Evolutionary conservation across 352 stramenopile genomes (phyloP).

Genomic region (Phytophthora citricola): DNA sequence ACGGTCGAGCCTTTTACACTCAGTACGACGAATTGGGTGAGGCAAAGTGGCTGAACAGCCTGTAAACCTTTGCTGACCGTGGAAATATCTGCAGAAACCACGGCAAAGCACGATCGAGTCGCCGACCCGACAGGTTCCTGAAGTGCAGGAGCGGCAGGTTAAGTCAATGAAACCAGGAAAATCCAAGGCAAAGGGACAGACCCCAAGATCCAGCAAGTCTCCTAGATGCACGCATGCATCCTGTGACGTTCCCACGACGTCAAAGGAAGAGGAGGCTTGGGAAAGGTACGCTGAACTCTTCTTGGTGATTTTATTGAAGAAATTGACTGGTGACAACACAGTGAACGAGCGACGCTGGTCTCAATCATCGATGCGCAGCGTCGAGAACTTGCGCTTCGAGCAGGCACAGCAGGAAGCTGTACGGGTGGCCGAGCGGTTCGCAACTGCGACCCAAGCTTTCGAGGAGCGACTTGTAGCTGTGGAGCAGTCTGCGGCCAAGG

Average conservation of each 20-base stretch:
- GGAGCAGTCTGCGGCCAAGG: slow-evolving; percentile 47
- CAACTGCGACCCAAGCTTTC: slow-evolving; percentile 57
- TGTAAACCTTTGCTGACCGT: neutral
- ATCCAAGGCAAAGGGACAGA: slow-evolving; percentile 22
- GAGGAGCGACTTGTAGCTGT: slow-evolving; percentile 61
- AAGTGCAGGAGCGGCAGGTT: slow-evolving; percentile 8
- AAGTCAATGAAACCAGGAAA: slow-evolving; percentile 14
- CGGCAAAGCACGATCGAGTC: slow-evolving; percentile 33
- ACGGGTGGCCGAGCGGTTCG: slow-evolving; percentile 64
- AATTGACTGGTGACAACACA: slow-evolving; percentile 17
- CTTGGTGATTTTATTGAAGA: neutral
- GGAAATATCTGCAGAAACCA: slow-evolving; percentile 23
- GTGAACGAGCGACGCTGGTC: slow-evolving; percentile 61
- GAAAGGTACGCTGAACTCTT: slow-evolving; percentile 37
- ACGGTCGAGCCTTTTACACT: slow-evolving; percentile 60
- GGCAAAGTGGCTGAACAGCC: neutral
- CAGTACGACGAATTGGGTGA: slow-evolving; percentile 66
- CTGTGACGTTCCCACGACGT: slow-evolving; percentile 7
- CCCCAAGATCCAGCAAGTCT: slow-evolving; percentile 9
- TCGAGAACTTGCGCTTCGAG: slow-evolving; percentile 61
- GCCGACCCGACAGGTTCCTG: slow-evolving; percentile 2
- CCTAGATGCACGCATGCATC: slow-evolving; percentile 13
- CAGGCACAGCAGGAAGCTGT: slow-evolving; percentile 59
- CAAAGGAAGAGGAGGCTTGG: slow-evolving; percentile 45
- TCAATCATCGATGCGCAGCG: slow-evolving; percentile 70